These are phyloP conservation scores for Pelargonium hybrid DNA, from an alignment of 441 rosid species.

Conservation along the genomic window DNA sequence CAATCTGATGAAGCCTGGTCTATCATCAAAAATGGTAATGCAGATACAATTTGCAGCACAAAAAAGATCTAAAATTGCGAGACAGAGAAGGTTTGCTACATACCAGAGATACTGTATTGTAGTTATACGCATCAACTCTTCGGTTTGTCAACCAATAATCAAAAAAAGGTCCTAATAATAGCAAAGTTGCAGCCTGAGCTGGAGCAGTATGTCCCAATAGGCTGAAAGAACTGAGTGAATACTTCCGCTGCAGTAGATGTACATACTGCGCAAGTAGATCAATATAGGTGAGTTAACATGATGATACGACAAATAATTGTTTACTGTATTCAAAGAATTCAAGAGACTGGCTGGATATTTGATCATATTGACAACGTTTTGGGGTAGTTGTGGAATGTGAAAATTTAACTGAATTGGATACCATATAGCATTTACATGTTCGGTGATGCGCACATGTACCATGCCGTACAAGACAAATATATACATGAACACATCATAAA, in stretches of 20 bases:
- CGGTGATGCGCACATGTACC: no score
- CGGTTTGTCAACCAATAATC: slow-evolving; percentile 79
- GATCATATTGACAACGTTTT: no score
- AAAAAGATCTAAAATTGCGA: background rate
- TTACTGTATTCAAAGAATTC: no score
- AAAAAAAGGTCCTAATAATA: slow-evolving; percentile 74
- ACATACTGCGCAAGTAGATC: slow-evolving; percentile 72
- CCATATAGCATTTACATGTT: no score
- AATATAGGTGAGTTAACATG: slow-evolving; percentile 3
- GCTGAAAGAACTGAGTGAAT: slow-evolving; percentile 78
- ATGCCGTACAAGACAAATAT: no score
- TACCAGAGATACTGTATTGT: slow-evolving; percentile 49
- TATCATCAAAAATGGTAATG: no score
- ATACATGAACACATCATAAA: no score
- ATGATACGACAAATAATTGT: background rate
- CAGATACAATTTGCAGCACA: no score
- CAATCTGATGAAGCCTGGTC: no score
- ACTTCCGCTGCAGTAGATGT: slow-evolving; percentile 80
- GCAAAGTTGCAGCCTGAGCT: slow-evolving; percentile 75
- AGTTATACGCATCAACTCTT: slow-evolving; percentile 61
- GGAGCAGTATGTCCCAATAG: slow-evolving; percentile 95
- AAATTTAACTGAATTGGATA: no score
- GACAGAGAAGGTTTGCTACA: slow-evolving; percentile 14
- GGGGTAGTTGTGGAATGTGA: no score
- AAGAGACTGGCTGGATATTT: no score